Base-by-base conservation (phyloP, 2,329 filamentous ascomycete species). In the Ophidiomyces ophidiicola region DNA sequence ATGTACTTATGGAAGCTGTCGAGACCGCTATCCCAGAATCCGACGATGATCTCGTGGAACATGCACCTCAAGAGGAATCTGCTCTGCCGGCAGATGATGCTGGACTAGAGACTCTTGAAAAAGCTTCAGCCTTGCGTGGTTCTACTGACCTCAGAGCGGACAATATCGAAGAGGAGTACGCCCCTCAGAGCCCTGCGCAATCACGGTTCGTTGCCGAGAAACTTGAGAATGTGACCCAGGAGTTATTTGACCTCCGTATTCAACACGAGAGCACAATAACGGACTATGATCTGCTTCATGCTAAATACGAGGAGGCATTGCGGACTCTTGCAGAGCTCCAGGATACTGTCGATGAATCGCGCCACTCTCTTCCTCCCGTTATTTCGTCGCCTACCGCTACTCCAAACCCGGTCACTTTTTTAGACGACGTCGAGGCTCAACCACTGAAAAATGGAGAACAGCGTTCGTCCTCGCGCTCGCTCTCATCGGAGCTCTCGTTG, bases 401-500 rank as follows among this genome's bases (percentile, higher is more conserved):
- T 41, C 60, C 60, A 6, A 71, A 82, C 15, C 81, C 82, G 8
- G 72, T 76, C 41, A 88, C 86, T 71, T 90, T 90, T 78, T 79
- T 90, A 74, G 85, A 78, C 46, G 79, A 86, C 55, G 68, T 71
- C 53, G 78, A 76, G 64, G 75, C 77, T 54, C 80, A 74, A 63
- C 80, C 77, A 56, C 66, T 74, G 58, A 86, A 79, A 65, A 72
- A 78, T 67, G 70, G 67, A 70, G 66, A 67, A 61, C 76, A 76
- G 63, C 71, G 68, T 55, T 83, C 82, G 62, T 87, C 82, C 54
- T 87, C 85, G 67, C 85, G 80, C 60, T 94, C 86, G 55, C 80
- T 94, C 51, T 94, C 85, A 49, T 90, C 85, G 65, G 90, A 96
- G 66, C 74, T 94, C 59, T 93, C 84, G 54, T 93, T 81, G 59